Base-by-base conservation (phyloP, 192 early-diverging fungal genomes). In the Diversispora eburnea region DNA sequence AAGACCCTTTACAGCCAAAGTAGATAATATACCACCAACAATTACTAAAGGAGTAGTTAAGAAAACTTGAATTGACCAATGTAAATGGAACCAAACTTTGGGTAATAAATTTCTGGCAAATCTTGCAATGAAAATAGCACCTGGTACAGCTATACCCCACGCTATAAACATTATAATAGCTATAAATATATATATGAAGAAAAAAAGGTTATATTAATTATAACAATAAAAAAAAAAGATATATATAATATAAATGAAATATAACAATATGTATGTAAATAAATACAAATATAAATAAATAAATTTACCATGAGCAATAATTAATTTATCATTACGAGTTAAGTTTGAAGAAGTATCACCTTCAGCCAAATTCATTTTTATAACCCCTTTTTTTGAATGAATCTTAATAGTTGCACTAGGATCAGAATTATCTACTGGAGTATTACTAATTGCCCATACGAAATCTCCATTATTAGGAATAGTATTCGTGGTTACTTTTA, bases 41-140 rank as follows among this genome's bases (percentile, higher is more conserved):
- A 70, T 55, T 8, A 52, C 25, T 9, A 52, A 41, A 19, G 49
- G 49, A 43, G 52, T 17, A 8, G 52, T 41, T 17, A 70, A 3
- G 33, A 70, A 70, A 22, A 42, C 9, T 45, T 70, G 67, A 70
- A 55, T 55, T n/a, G 20, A n/a, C 67, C 49, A 56, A 56, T 70
- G 67, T 17, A 70, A 33, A 42, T 43, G 17, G 67, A 70, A 54
- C 67, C 67, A 70, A 19, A 8, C 17, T 43, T 47, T 17, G 0
- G 66, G 66, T 49, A 67, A 49, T n/a, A 33, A 33, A 7, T 67
- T 67, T 43, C 49, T 70, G 5, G 41, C 39, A 56, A 70, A 70
- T 56, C 67, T 52, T n/a, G 48, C 67, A 1, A 70, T 41, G 39
- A 70, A 70, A 8, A 70, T 41, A 20, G 67, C 48, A 7, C 33